Base-by-base conservation (phyloP, 305 asterid species). In the Plantago rigida region DNA sequence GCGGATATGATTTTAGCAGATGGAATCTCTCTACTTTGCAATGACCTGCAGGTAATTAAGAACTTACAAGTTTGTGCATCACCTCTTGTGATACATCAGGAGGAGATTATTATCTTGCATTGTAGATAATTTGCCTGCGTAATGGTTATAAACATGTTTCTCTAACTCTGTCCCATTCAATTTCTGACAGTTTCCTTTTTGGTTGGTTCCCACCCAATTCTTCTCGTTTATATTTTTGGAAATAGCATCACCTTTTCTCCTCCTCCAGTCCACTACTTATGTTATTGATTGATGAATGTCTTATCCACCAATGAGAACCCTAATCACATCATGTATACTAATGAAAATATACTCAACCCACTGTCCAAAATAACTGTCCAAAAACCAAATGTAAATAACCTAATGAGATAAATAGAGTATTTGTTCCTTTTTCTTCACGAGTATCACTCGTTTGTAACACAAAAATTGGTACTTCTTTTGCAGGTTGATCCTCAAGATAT, bases 401-500 rank as follows among this genome's bases (percentile, higher is more conserved):
- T 31, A 5, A 31, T 31, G 39, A 5, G 39, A 31, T 31, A 5
- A 5, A 31, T 3, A 36, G 19, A 17, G 44, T 51, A 22, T 46
- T 47, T 44, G 28, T 26, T 53, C 29, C 46, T 19, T 67, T 76
- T 47, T 60, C 63, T 45, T 9, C 3, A 5, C 31, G 42, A 28
- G 31, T 58, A 51, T 56, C 44, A 36, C 51, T 67, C 51, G 44
- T 53, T 65, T 60, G 63, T 74, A 52, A 71, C 77, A 46, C 2
- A 10, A 1, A 45, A 50, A 12, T 26, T 61, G 41, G 66, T 58
- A 22, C 13, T 69, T 57, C 41, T 68, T 66, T 67, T 79, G 75
- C 89, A 92, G 97, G 96, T 92, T 63, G 97, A 93, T 77, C 99
- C 87, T 52, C 97, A 89, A 78, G 99, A 93, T 80, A 85, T 89